phyloP scores from a whole-genome alignment of 2,329 filamentous ascomycete genomes.

The Fusarium tuaranense region DNA sequence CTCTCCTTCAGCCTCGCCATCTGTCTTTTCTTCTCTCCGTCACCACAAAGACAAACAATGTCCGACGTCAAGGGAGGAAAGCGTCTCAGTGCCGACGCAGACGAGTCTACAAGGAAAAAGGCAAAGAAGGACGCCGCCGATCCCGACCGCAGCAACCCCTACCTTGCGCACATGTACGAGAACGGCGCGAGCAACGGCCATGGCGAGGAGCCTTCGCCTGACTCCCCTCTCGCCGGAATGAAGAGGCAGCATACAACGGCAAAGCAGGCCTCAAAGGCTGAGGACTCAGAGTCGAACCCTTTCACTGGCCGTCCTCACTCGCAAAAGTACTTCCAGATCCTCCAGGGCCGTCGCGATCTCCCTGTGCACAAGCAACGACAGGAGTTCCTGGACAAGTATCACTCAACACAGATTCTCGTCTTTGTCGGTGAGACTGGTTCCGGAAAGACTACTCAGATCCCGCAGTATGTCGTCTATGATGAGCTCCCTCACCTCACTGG shows the following conservation, averaged over 20 bases:
- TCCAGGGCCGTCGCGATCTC: constrained; percentile 84
- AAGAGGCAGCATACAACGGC: constrained; percentile 85
- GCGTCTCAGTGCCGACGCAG: constrained; percentile 58
- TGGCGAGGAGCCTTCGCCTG: constrained; percentile 49
- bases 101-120: constrained; percentile 58
- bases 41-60: constrained; percentile 48
- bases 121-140: constrained; percentile 51
- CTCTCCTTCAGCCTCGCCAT: constrained; percentile 41
- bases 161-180: constrained; percentile 90
- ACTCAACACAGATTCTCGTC: constrained; percentile 93
- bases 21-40: constrained; percentile 9
- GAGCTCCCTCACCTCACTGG: constrained; percentile 87
- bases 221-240: constrained; percentile 72
- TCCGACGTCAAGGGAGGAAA: constrained; percentile 56
- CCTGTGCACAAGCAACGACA: constrained; percentile 93
- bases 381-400: constrained; percentile 94
- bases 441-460: constrained; percentile 98
- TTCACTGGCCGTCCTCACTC: constrained; percentile 86
- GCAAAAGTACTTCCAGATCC: constrained; percentile 88
- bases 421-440: constrained; percentile 99
- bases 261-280: constrained; percentile 76
- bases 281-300: constrained; percentile 85
- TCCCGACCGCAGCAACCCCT: constrained; percentile 74
- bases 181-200: constrained; percentile 54
- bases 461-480: constrained; percentile 97